Evolutionary conservation across 176 grass and related monocot species (phyloP).

Genomic region (Avena insularis): DNA sequence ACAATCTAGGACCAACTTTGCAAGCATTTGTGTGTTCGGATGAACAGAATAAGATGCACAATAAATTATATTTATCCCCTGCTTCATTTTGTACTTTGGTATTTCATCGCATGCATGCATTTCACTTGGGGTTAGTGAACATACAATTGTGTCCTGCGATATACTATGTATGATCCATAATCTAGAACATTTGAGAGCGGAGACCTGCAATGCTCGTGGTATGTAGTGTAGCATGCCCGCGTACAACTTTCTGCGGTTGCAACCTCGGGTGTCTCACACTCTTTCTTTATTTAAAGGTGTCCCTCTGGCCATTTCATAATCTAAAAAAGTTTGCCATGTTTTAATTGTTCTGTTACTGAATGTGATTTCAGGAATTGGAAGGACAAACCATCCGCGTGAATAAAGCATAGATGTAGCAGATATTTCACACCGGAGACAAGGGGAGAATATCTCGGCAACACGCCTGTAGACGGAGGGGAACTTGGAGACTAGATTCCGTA

Average conservation of each 20-base stretch:
- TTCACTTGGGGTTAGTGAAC: no score
- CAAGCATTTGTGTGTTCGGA: background rate
- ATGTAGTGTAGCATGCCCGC: no score
- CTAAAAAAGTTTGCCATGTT: background rate
- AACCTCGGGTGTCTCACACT: background rate
- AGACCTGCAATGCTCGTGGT: background rate
- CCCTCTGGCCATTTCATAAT: background rate
- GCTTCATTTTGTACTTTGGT: background rate
- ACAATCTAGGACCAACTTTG: background rate
- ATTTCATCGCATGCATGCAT: background rate
- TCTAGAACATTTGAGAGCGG: background rate
- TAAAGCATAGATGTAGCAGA: conserved; percentile 62
- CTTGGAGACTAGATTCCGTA: conserved; percentile 35
- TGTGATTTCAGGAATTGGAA: conserved; percentile 84
- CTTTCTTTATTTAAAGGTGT: background rate
- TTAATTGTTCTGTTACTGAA: conserved; percentile 36
- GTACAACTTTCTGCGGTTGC: background rate
- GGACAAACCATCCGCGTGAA: conserved; percentile 97
- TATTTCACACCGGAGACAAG: conserved; percentile 18
- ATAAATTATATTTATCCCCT: background rate
- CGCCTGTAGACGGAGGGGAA: conserved; percentile 37
- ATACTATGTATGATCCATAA: background rate
- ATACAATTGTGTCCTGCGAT: no score
- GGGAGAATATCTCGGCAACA: conserved; percentile 2
- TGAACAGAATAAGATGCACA: conserved; percentile 16